These are phyloP conservation scores for Kwoniella heveanensis DNA, from an alignment of 768 basidiomycete genomes.

Conservation along the genomic window DNA sequence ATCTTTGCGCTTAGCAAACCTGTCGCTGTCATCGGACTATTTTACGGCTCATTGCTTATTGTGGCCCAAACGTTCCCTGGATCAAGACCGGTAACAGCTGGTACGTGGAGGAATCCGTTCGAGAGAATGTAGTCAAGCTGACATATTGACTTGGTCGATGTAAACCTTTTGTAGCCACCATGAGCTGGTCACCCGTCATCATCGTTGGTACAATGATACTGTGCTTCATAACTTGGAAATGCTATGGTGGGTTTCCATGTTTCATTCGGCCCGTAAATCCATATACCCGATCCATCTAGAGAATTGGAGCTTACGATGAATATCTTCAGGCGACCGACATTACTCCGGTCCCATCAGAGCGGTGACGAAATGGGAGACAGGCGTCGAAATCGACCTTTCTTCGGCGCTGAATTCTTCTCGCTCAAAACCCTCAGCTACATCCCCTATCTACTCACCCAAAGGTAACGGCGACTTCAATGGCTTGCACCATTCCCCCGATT, in stretches of 20 bases:
- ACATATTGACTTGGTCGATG: neutral
- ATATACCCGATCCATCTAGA: too few relatives aligned
- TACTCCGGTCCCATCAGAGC: slow-evolving; percentile 59
- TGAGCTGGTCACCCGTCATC: slow-evolving; percentile 55
- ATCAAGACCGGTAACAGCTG: slow-evolving; percentile 46
- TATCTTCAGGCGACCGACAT: slow-evolving; percentile 35
- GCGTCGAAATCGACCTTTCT: slow-evolving; percentile 56
- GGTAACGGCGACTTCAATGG: neutral
- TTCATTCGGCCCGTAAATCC: too few relatives aligned
- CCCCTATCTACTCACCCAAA: neutral
- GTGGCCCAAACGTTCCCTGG: slow-evolving; percentile 53
- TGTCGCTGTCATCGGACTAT: slow-evolving; percentile 32
- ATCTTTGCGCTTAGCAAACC: slow-evolving; percentile 34
- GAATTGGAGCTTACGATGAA: too few relatives aligned
- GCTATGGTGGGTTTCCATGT: slow-evolving; percentile 52
- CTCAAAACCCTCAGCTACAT: slow-evolving; percentile 21
- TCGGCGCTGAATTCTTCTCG: slow-evolving; percentile 40
- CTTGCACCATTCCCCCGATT: neutral
- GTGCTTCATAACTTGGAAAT: slow-evolving; percentile 52
- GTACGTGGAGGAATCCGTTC: slow-evolving; percentile 24
- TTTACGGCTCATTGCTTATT: slow-evolving; percentile 46
- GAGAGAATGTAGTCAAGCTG: neutral
- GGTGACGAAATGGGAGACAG: slow-evolving; percentile 57
- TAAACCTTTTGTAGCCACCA: slow-evolving; percentile 27
- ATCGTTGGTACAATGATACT: slow-evolving; percentile 49